Base-by-base conservation (phyloP, 176 grass and related monocot genomes). In the Alloteropsis semialata region DNA sequence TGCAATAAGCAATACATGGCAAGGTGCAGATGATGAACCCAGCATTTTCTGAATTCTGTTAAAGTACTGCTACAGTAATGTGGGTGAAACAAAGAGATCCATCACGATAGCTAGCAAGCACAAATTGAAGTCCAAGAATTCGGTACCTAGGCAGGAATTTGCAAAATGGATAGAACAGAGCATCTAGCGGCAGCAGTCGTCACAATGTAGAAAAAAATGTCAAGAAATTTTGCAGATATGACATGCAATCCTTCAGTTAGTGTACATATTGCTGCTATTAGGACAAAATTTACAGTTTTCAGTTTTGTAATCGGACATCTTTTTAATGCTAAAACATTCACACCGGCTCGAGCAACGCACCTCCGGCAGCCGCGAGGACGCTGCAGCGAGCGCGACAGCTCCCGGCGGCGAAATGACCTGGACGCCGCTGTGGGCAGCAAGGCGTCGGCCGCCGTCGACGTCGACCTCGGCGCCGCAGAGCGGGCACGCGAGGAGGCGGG, bases 381-480 rank as follows among this genome's bases (percentile, higher is more conserved):
- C 30, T 19, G 76, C 27, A 32, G 41, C 29, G 29, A 78, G 49
- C 42, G 60, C 18, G 32, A 54, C 56, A 49, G 30, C 6, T 30
- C 18, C 33, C 15, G 67, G 29, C 24, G 69, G 81, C 21, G 37
- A 84, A 59, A 84, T 28, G 32, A 84, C 45, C 24, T 77, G 76
- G 27, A 82, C 41, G 13, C 69, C 24, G 64, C 37, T 15, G 66
- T 21, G 19, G 24, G 34, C 36, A 46, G 56, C 30, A 25, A 45
- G 55, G 54, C 61, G 63, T 32, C 63, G 6, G 85, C 61, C 43
- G 38, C 65, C 67, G 82, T 92, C 89, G 65, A 87, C 59, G 11
- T 83, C 81, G 51, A 97, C 78, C 57, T 92, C 94, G 39, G 83
- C 75, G 45, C 79, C 85, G 56, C 94, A 97, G 65, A 92, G 85